Percentiles rank a stretch among this genome's conserved stretches.
phyloP scores from a whole-genome alignment of 179 eudicot species.

The Beta corolliflora region DNA sequence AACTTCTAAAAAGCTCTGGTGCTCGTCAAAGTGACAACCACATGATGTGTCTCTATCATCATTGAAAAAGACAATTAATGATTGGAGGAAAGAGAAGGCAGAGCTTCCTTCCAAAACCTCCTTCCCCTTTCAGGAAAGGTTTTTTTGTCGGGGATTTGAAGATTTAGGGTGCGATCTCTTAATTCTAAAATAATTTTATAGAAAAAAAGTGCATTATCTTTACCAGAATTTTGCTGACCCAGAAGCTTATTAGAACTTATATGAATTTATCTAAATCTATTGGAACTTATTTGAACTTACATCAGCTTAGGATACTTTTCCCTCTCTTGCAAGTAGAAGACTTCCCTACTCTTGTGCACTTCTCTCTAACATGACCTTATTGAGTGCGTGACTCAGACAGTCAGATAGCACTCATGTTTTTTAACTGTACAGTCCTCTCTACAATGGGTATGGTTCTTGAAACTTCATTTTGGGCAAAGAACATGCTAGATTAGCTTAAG shows the following conservation, averaged over 20 bases:
- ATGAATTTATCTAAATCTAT: too few relatives aligned
- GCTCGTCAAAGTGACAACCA: not conserved
- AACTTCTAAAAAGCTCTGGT: not conserved
- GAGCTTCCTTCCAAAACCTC: not conserved
- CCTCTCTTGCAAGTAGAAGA: not conserved
- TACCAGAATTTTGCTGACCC: too few relatives aligned
- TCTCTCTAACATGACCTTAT: not conserved
- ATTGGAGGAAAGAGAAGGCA: not conserved
- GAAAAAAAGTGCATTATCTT: too few relatives aligned
- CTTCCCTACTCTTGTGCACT: not conserved
- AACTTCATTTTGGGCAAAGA: slow-evolving; percentile 1
- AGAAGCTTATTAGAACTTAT: too few relatives aligned
- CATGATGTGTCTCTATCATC: slow-evolving; percentile 3
- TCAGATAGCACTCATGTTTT: not conserved
- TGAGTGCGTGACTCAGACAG: not conserved
- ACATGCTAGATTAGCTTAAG: not conserved
- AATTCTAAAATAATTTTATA: too few relatives aligned
- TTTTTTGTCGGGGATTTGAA: not conserved
- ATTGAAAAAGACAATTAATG: not conserved
- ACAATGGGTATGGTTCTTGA: not conserved
- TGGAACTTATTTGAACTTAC: too few relatives aligned
- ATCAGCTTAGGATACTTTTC: not conserved
- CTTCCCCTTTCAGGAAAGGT: too few relatives aligned
- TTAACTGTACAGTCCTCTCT: too few relatives aligned
- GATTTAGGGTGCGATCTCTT: too few relatives aligned